phyloP scores from a whole-genome alignment of 495 filamentous ascomycete species.

The Extremus antarcticus region DNA sequence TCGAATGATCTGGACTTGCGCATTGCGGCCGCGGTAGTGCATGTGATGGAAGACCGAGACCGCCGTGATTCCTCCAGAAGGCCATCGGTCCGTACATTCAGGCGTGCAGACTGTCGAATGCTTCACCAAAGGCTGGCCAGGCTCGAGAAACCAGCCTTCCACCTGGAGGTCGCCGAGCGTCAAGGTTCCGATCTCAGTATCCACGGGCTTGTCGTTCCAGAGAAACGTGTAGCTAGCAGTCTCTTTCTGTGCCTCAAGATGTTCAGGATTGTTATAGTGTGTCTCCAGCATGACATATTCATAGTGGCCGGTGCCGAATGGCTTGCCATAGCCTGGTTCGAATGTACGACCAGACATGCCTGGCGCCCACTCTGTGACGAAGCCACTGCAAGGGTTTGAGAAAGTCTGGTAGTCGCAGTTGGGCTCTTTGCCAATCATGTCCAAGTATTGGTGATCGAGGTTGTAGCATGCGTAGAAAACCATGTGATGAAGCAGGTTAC shows the following conservation, averaged over 20 bases:
- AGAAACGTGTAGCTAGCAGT: slow-evolving; percentile 3
- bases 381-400: slow-evolving; percentile 8
- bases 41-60: slow-evolving; percentile 6
- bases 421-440: slow-evolving; percentile 5
- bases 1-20: slow-evolving; percentile 6
- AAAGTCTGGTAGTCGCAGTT: slow-evolving; percentile 8
- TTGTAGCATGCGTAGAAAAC: slow-evolving; percentile 7
- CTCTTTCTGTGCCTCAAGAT: slow-evolving; percentile 1
- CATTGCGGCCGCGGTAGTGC: slow-evolving; percentile 7
- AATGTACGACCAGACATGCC: slow-evolving; percentile 10
- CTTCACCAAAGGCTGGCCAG: background rate
- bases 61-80: slow-evolving; percentile 7
- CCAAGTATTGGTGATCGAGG: background rate
- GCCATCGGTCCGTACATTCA: slow-evolving; percentile 6
- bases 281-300: slow-evolving; percentile 9
- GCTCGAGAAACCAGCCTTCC: slow-evolving; percentile 6
- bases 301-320: slow-evolving; percentile 3
- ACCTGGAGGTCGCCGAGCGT: slow-evolving; percentile 10
- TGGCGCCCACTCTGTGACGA: slow-evolving; percentile 9
- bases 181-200: slow-evolving; percentile 7
- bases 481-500: slow-evolving; percentile 6
- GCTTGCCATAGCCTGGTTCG: slow-evolving; percentile 8
- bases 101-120: slow-evolving; percentile 9
- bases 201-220: slow-evolving; percentile 3
- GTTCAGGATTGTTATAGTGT: slow-evolving; percentile 7